Evolutionary conservation across 2,329 filamentous ascomycete species (phyloP), one percentile per base, ranked within the genome.

Genomic region (Aspergillus bombycis): DNA sequence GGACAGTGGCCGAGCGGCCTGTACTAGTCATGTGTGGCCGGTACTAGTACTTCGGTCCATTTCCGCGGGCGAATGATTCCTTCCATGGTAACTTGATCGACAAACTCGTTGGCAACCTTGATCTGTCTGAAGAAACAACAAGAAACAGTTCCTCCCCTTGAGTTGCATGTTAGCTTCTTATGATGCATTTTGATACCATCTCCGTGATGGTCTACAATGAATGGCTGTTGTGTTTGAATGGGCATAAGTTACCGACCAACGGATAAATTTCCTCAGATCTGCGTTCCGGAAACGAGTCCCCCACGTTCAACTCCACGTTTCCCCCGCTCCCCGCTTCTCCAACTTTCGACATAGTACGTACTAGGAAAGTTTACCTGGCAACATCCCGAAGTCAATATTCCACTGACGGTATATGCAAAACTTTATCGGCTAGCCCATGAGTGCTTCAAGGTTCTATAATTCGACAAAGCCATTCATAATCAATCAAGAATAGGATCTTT

Each of bases 241-340:
- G 28, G 16, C n/a, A 52, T 11, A 32, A 48, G 11, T 52, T 19
- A 28, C 21, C 48, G 48, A 32, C 19, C 32, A 14, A 52, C 48
- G 28, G 48, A 52, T 21, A 52, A 32, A 21, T 52, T 38, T 19
- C 34, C 52, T 38, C 21, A 23, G 19, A 48, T n/a, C 11, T 46
- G 10, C 52, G 34, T 23, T 38, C 6, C 52, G 52, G 34, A 55
- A 38, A n/a, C 30, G 9, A 32, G 14, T 26, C 32, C 52, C 34
- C 52, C 32, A 38, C 32, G 21, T 38, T 38, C 32, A 28, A 21
- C 48, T 52, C 52, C 52, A 55, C 32, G 32, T 55, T 55, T 38
- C 30, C 52, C 52, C 52, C 52, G 52, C 52, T 55, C 52, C 52
- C 52, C 52, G 52, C 52, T 55, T 55, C 32, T 34, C 52, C 52